A percentile compares a stretch with the other conserved stretches of the same genome.
phyloP scores from a whole-genome alignment of 441 rosid genomes.

The Hura crepitans region DNA sequence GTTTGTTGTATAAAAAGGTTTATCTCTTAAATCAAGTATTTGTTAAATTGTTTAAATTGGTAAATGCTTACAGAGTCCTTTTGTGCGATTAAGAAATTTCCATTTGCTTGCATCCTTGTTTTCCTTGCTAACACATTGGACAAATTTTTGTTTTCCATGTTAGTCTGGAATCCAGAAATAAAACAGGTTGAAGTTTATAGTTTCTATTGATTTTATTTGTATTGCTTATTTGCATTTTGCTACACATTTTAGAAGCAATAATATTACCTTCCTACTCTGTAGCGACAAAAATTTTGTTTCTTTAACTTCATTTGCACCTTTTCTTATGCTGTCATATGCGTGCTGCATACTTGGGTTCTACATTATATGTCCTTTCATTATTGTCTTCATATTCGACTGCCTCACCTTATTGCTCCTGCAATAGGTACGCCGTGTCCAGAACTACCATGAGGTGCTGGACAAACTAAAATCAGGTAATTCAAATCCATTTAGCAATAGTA shows the following conservation, averaged over 20 bases:
- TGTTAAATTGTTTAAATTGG: neutral
- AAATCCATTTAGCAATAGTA: conserved; percentile 43
- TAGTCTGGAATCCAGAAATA: conserved; percentile 3
- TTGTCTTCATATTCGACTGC: neutral
- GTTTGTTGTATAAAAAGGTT: neutral
- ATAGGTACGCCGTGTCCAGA: conserved; percentile 75
- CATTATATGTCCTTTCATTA: neutral
- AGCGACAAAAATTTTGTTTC: neutral
- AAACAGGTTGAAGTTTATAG: neutral
- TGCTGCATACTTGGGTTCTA: neutral
- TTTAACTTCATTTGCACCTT: neutral
- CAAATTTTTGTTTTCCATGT: neutral
- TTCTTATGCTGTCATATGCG: neutral
- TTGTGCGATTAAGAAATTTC: neutral
- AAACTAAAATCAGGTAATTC: conserved; percentile 57
- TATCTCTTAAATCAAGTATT: neutral
- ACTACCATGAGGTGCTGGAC: conserved; percentile 68
- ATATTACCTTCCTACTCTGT: neutral
- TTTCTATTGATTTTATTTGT: neutral
- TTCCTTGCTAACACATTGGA: too few species aligned
- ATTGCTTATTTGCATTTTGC: neutral
- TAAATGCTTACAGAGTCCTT: neutral
- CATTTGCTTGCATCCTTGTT: neutral
- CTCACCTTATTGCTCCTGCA: conserved; percentile 23
- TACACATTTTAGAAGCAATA: neutral